Evolutionary conservation across 2,329 filamentous ascomycete species (phyloP).

Genomic region (Capronia epimyces): DNA sequence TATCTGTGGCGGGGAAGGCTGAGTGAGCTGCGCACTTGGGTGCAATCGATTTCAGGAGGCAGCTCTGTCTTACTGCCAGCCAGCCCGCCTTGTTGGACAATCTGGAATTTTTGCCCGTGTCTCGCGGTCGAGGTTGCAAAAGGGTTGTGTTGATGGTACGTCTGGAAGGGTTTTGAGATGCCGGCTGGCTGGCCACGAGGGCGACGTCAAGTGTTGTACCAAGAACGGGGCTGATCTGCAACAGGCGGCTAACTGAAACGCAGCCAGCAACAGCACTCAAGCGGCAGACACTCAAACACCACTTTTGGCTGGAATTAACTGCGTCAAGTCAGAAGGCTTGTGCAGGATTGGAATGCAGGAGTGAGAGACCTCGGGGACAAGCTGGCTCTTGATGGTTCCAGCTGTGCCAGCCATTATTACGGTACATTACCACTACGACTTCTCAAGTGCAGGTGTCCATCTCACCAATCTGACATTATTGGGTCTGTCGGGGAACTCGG

Average conservation of each 20-base stretch:
- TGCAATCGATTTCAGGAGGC: slow-evolving; percentile 10
- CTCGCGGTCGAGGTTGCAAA: not conserved
- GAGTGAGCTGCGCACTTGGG: slow-evolving; percentile 6
- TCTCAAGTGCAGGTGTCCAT: not conserved
- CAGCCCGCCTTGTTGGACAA: not conserved
- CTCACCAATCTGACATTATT: not conserved
- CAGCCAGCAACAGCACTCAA: slow-evolving; percentile 1
- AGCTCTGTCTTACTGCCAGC: slow-evolving; percentile 8
- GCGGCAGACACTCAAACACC: not conserved
- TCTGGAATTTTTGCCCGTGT: not conserved
- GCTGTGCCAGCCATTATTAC: not conserved
- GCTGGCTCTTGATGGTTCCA: no score
- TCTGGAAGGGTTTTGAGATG: slow-evolving; percentile 2
- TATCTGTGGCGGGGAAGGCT: not conserved
- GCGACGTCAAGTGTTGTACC: slow-evolving; percentile 16
- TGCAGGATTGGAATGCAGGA: no score
- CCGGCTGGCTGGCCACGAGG: slow-evolving; percentile 13
- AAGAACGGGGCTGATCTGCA: slow-evolving; percentile 18
- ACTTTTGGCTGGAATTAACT: not conserved
- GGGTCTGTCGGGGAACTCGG: not conserved
- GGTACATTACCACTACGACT: not conserved
- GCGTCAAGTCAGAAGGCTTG: not conserved
- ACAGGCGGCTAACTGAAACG: slow-evolving; percentile 26
- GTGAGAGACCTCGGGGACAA: no score
- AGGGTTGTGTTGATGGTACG: not conserved